Percentiles rank a stretch among this genome's conserved stretches.
phyloP scores from a whole-genome alignment of 164 flowering plant genomes.

The Protea cynaroides region DNA sequence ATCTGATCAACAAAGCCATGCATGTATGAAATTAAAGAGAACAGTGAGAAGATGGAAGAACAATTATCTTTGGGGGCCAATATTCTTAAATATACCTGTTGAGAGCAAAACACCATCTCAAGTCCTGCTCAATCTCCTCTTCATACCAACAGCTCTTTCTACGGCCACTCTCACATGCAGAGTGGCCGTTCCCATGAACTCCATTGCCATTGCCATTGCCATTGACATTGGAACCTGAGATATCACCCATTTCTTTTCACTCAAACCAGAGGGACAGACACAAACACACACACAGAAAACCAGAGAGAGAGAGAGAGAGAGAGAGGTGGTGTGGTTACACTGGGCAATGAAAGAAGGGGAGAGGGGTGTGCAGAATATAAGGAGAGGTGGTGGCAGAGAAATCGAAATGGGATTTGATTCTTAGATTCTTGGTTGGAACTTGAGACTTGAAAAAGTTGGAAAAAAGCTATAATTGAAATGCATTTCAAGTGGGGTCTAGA shows the following conservation, averaged over 20 bases:
- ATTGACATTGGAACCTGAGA: constrained; percentile 38
- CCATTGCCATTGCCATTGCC: constrained; percentile 23
- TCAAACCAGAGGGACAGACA: background rate
- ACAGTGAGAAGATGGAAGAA: background rate
- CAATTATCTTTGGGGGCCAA: background rate
- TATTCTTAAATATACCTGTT: constrained; percentile 41
- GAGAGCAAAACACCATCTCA: constrained; percentile 86
- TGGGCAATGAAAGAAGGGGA: background rate
- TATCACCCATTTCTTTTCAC: constrained; percentile 47
- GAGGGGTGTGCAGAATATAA: constrained; percentile 13
- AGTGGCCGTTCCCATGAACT: constrained; percentile 19
- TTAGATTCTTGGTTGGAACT: constrained; percentile 14
- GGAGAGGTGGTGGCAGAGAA: constrained; percentile 25
- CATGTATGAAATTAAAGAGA: background rate
- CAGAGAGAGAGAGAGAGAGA: constrained; percentile 3
- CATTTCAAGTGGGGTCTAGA: constrained; percentile 2
- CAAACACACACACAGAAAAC: background rate
- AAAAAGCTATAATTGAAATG: constrained; percentile 5
- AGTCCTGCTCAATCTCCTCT: constrained; percentile 80
- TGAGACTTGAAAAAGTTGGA: constrained; percentile 5
- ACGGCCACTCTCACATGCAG: constrained; percentile 16
- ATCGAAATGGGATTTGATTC: constrained; percentile 26
- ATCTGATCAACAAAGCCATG: too few species aligned
- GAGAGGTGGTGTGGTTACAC: background rate
- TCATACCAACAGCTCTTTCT: constrained; percentile 96